phyloP scores from a whole-genome alignment of 345 rosid species.

The Pelargonium nanum region DNA sequence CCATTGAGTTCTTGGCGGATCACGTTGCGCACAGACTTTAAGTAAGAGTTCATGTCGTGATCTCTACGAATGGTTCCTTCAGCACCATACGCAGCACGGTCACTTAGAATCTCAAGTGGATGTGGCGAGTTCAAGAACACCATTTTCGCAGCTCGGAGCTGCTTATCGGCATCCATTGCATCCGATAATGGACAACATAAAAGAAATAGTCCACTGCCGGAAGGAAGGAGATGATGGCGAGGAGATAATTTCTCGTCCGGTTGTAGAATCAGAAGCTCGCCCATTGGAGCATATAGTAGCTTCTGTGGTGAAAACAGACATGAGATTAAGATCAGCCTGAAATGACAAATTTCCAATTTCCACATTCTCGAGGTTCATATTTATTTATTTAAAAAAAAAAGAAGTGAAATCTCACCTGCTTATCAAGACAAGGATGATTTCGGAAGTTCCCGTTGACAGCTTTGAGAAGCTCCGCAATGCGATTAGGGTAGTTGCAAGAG shows the following conservation, averaged over 20 bases:
- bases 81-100: conserved; percentile 75
- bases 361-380: background rate
- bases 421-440: conserved; percentile 76
- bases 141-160: conserved; percentile 54
- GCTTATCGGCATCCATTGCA: conserved; percentile 36
- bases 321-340: background rate
- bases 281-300: conserved; percentile 78
- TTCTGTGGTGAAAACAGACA: conserved; percentile 39
- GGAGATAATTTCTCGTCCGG: conserved; percentile 89
- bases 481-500: conserved; percentile 85
- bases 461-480: conserved; percentile 65
- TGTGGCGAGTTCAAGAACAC: conserved; percentile 88
- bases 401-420: conserved; percentile 37
- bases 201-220: conserved; percentile 77
- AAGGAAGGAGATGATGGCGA: conserved; percentile 77
- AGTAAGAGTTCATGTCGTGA: conserved; percentile 86
- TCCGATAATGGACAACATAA: conserved; percentile 36
- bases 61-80: conserved; percentile 81
- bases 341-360: background rate
- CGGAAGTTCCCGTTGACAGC: conserved; percentile 81
- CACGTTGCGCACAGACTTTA: conserved; percentile 49
- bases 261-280: conserved; percentile 84
- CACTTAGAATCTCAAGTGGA: conserved; percentile 91
- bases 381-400: background rate
- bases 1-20: conserved; percentile 59